These are phyloP conservation scores for Oryza punctata DNA, from an alignment of 176 grass and related monocot genomes.

Conservation along the genomic window DNA sequence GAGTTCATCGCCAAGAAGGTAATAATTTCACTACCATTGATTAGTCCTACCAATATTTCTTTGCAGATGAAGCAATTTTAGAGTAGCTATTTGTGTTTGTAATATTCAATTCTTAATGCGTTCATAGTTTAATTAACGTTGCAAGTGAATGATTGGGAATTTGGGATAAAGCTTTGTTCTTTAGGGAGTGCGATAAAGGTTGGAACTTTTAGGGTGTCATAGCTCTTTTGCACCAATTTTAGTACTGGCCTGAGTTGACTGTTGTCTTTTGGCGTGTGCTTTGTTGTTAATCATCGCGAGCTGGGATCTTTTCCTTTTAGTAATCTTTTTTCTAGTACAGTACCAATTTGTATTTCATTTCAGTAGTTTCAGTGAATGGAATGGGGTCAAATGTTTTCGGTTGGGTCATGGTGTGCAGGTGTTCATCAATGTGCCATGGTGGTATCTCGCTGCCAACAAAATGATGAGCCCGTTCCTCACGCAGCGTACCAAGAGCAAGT, in stretches of 20 bases:
- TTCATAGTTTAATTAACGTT: slow-evolving; percentile 42
- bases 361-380: not conserved
- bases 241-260: slow-evolving; percentile 36
- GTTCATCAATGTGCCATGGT: slow-evolving; percentile 99
- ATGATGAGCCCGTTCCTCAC: slow-evolving; percentile 97
- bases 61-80: not conserved
- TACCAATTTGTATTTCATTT: not conserved
- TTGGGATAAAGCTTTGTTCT: slow-evolving; percentile 35
- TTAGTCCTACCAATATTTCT: slow-evolving; percentile 14
- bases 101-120: slow-evolving; percentile 21
- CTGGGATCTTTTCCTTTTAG: slow-evolving; percentile 20
- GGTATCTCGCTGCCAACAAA: slow-evolving; percentile 86
- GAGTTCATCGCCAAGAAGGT: slow-evolving; percentile 99
- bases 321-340: slow-evolving; percentile 12
- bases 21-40: not conserved
- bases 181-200: slow-evolving; percentile 34
- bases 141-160: slow-evolving; percentile 34
- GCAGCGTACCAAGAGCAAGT: slow-evolving; percentile 97
- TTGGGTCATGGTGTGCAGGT: slow-evolving; percentile 51
- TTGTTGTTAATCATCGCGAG: slow-evolving; percentile 32
- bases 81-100: not conserved
- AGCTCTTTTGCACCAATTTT: slow-evolving; percentile 25
- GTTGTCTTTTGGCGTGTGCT: slow-evolving; percentile 46
- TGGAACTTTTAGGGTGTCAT: slow-evolving; percentile 34
- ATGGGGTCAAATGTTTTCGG: slow-evolving; percentile 9